Base-by-base conservation (phyloP, 441 rosid genomes). In the Daphne laureola region DNA sequence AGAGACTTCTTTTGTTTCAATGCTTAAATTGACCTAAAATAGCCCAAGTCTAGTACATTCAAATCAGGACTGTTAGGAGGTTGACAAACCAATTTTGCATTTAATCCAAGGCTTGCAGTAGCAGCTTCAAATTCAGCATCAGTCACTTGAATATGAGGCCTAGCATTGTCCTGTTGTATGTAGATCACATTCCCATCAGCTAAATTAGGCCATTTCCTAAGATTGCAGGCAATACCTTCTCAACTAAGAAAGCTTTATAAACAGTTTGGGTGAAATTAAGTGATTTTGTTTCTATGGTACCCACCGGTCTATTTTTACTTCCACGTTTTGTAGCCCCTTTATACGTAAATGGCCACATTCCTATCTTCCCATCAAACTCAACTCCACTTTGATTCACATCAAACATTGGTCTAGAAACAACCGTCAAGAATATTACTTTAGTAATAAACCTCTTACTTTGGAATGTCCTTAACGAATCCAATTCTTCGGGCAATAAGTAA, bases 131-230 rank as follows among this genome's bases (percentile, higher is more conserved):
- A 47, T 0, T 36, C 35, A 31, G 1, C 17, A 18, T 35, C 54
- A 48, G 36, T 3, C 1, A 6, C 2, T 12, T 18, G 0, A 12
- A 57, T 57, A 36, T 47, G 54, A 0, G 54, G 53, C 15, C 17
- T 47, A 1, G 36, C 54, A 40, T 57, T 57, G 14, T 57, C 47
- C 21, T 47, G 46, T 57, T 57, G 62, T 17, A 57, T 47, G 8
- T 17, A 57, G 1, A 47, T 47, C 0, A 9, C 27, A 11, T 8
- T 17, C 7, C 9, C 17, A 12, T 44, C 8, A 57, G 2, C 14
- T 2, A 12, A 7, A 1, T 18, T 5, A 8, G 54, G 62, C 47
- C 54, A 38, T 48, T 47, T 47, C 18, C 14, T 8, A 17, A 17
- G n/a, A 47, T 48, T 14, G 47, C 18, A 17, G 23, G 35, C 4